These are phyloP conservation scores for Fusarium nelsonii DNA, from an alignment of 2,329 filamentous ascomycete species.

Conservation along the genomic window DNA sequence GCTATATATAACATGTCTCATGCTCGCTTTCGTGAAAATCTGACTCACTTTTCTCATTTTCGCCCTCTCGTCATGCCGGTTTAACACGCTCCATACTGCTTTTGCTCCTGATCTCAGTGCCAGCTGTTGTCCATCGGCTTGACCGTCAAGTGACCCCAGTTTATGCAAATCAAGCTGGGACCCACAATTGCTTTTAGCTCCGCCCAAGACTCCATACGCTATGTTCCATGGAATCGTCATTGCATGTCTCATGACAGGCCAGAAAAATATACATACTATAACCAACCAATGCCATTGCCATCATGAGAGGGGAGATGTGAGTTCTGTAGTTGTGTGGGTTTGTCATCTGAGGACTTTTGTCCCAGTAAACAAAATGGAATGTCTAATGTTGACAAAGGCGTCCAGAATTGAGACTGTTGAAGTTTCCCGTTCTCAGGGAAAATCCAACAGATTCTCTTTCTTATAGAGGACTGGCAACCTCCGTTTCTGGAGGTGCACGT, in stretches of 20 bases:
- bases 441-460: constrained; percentile 15
- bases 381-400: constrained; percentile 4
- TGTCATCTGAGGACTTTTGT: constrained; percentile 6
- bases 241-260: constrained; percentile 31
- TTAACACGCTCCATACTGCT: constrained; percentile 1
- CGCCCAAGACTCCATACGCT: constrained; percentile 42
- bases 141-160: constrained; percentile 34
- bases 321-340: constrained; percentile 9
- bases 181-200: constrained; percentile 37
- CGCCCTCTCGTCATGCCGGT: constrained; percentile 31
- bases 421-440: constrained; percentile 37
- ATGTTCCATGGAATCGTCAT: constrained; percentile 45
- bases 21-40: constrained; percentile 26
- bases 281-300: constrained; percentile 20
- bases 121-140: constrained; percentile 24
- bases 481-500: constrained; percentile 23
- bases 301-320: constrained; percentile 24
- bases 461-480: constrained; percentile 17
- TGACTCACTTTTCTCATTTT: constrained; percentile 32
- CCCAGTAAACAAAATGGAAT: constrained; percentile 11
- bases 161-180: constrained; percentile 33
- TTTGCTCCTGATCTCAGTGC: background rate
- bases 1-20: constrained; percentile 35
- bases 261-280: constrained; percentile 26
- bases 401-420: constrained; percentile 11